Base-by-base conservation (phyloP, 306 rosid genomes). In the Parietaria judaica region DNA sequence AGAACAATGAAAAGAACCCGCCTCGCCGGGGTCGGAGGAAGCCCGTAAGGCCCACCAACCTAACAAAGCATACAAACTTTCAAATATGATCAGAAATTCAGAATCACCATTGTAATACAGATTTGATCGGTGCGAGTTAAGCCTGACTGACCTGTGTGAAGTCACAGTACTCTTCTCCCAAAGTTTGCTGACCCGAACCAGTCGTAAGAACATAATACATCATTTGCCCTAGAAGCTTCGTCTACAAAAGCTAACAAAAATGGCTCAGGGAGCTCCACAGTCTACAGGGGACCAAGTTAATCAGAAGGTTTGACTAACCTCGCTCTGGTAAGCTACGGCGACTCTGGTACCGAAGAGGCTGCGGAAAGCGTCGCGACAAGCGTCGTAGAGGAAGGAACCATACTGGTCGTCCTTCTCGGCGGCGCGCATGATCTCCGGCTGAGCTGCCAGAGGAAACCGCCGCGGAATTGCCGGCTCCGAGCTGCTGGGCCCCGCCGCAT, bases 121-220 rank as follows among this genome's bases (percentile, higher is more conserved):
- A 41, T 41, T 41, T 3, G 7, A 41, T 0, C 9, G 1, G 2
- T 41, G 7, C 45, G 6, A 41, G 6, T 41, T 5, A 41, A 41
- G 45, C 45, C 45, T 8, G 9, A 23, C 31, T 23, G 31, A 92
- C 97, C 97, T 94, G 95, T 62, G 86, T 94, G 48, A 89, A 79
- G 65, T 88, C 99, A 61, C 99, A 94, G 74, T 94, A 88, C 78
- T 94, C 99, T 76, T 94, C 99, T 15, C 99, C 97, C 13, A 94
- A 80, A 11, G 97, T 94, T 70, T 94, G 99, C 66, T 86, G 94
- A 44, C 99, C 99, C 0, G 99, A 88, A 31, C 99, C 99, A 5
- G 99, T 94, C 6, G 99, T 94, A 65, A 88, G 76, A 11, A 88
- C 81, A 67, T 82, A 94, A 78, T 88, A 94, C 54, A 94, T 88